Evolutionary conservation across 2,329 filamentous ascomycete genomes (phyloP).

Genomic region (Colletotrichum shisoi): DNA sequence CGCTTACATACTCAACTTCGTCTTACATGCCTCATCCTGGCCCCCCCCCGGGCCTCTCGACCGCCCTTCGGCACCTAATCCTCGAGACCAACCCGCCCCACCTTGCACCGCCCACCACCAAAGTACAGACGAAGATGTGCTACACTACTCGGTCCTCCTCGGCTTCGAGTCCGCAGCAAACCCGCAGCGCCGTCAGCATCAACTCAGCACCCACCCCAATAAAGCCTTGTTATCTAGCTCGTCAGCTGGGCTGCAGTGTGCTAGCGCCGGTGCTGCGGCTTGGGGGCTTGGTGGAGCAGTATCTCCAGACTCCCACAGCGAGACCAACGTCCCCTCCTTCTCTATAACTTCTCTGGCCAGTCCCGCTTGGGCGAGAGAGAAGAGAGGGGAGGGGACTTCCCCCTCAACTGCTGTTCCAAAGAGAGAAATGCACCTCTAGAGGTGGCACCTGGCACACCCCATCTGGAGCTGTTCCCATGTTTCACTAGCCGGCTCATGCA

Average conservation of each 20-base stretch:
- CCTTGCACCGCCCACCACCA: slow-evolving; percentile 22
- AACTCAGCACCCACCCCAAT: not conserved
- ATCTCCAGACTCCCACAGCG: slow-evolving; percentile 8
- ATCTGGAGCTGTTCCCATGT: slow-evolving; percentile 29
- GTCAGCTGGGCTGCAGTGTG: slow-evolving; percentile 12
- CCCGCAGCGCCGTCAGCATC: not conserved
- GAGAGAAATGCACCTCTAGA: slow-evolving; percentile 34
- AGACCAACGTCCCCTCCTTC: slow-evolving; percentile 22
- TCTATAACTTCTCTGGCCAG: slow-evolving; percentile 32
- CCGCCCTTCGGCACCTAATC: slow-evolving; percentile 32
- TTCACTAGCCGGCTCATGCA: slow-evolving; percentile 35
- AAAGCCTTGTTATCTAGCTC: slow-evolving; percentile 5
- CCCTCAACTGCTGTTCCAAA: slow-evolving; percentile 21
- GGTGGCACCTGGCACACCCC: slow-evolving; percentile 22
- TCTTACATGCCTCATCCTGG: slow-evolving; percentile 32
- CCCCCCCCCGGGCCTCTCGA: not conserved
- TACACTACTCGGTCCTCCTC: not conserved
- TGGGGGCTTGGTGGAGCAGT: slow-evolving; percentile 23
- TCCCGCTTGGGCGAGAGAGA: slow-evolving; percentile 25
- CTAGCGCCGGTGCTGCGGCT: slow-evolving; percentile 34
- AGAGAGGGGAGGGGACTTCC: slow-evolving; percentile 4
- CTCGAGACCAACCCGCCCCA: slow-evolving; percentile 8
- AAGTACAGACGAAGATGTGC: slow-evolving; percentile 26
- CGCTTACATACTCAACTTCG: slow-evolving; percentile 8
- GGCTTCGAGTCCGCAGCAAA: not conserved